A percentile compares a stretch with the other conserved stretches of the same genome.
These are phyloP conservation scores for Pholiota molesta DNA, from an alignment of 768 basidiomycete genomes.

Conservation along the genomic window DNA sequence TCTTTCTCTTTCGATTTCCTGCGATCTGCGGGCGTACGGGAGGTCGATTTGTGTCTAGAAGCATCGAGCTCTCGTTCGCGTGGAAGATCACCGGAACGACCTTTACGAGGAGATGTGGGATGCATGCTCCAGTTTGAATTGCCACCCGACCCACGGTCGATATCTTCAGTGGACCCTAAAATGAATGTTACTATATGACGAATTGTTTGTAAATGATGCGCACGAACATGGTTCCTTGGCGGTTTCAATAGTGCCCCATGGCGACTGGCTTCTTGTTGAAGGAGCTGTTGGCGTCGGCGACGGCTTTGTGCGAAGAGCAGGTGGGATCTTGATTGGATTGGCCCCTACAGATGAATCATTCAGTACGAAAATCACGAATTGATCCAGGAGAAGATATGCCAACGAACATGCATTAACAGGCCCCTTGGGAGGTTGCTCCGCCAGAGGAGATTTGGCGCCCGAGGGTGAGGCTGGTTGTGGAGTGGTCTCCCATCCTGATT, in stretches of 20 bases:
- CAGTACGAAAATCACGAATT: background rate
- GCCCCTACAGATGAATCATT: constrained; percentile 9
- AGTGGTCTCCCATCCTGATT: constrained; percentile 9
- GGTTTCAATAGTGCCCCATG: background rate
- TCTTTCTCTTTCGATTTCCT: background rate
- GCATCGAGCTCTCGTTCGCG: background rate
- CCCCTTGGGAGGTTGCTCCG: constrained; percentile 6
- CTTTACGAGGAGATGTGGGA: background rate
- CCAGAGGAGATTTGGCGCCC: constrained; percentile 13
- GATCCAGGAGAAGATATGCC: background rate
- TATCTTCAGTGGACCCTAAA: background rate
- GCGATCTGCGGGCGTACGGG: background rate
- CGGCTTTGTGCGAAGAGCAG: background rate
- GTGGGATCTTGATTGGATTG: constrained; percentile 15
- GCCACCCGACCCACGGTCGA: background rate
- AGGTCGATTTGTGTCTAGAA: background rate
- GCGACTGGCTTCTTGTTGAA: background rate
- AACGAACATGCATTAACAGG: constrained; percentile 21
- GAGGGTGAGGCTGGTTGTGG: background rate
- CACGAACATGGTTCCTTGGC: background rate
- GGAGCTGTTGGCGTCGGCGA: background rate
- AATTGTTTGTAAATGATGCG: background rate
- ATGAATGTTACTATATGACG: background rate
- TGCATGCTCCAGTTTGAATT: background rate
- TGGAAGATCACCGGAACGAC: no score